A percentile compares a stretch with the other conserved stretches of the same genome.
Evolutionary conservation across 192 early-diverging fungal species (phyloP).

Genomic region (Backusella westeae): DNA sequence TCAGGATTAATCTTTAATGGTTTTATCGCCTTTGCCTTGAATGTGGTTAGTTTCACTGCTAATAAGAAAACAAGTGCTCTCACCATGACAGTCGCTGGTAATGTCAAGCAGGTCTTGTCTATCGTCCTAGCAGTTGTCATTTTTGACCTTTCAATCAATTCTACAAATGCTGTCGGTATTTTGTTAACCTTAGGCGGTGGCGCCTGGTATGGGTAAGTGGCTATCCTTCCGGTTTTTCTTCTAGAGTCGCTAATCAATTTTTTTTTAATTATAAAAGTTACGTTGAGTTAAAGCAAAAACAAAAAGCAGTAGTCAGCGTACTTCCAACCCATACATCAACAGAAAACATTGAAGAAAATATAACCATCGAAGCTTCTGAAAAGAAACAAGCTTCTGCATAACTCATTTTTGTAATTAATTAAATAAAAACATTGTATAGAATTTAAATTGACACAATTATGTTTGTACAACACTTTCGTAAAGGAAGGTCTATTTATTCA

Average conservation of each 20-base stretch:
- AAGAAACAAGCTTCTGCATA: neutral
- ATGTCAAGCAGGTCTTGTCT: slow-evolving; percentile 76
- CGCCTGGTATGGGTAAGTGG: slow-evolving; percentile 49
- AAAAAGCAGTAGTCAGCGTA: neutral
- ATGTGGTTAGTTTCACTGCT: slow-evolving; percentile 63
- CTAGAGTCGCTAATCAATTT: neutral
- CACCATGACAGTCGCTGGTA: slow-evolving; percentile 63
- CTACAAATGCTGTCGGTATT: slow-evolving; percentile 60
- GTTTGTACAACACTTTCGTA: neutral
- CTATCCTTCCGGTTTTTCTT: neutral
- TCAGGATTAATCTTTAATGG: slow-evolving; percentile 61
- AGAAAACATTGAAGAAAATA: slow-evolving; percentile 1
- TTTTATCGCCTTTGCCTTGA: slow-evolving; percentile 63
- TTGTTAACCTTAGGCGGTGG: slow-evolving; percentile 60
- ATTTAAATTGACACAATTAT: neutral
- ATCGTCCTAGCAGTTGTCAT: slow-evolving; percentile 60
- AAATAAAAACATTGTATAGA: neutral
- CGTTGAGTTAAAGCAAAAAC: neutral
- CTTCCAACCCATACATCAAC: neutral
- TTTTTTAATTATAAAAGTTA: neutral
- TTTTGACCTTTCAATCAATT: slow-evolving; percentile 57
- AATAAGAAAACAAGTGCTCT: slow-evolving; percentile 66
- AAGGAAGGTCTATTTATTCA: neutral
- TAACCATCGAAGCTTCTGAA: neutral
- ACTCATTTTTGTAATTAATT: slow-evolving; percentile 2